These are phyloP conservation scores for Vitis riparia DNA, from an alignment of 164 flowering plant genomes.

Conservation along the genomic window DNA sequence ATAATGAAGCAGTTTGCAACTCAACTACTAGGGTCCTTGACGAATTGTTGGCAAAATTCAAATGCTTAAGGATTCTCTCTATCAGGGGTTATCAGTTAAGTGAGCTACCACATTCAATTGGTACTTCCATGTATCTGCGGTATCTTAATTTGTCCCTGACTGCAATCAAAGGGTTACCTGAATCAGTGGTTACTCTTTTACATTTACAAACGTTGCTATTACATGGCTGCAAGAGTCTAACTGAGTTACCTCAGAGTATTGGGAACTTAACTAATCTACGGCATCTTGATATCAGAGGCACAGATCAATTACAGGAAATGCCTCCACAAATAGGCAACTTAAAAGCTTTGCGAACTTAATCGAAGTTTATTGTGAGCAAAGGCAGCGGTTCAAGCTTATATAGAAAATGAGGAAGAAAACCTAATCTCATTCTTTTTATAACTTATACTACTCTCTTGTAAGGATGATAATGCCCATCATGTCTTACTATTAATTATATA, in stretches of 20 bases:
- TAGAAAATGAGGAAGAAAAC: too few species aligned
- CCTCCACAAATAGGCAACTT: not conserved
- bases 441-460: too few species aligned
- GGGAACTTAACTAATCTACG: conserved; percentile 10
- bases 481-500: too few species aligned
- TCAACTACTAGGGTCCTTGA: conserved; percentile 3
- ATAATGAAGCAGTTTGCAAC: not conserved
- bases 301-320: not conserved
- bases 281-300: conserved; percentile 6
- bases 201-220: conserved; percentile 35
- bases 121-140: conserved; percentile 26
- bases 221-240: conserved; percentile 16
- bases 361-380: too few species aligned
- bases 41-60: conserved; percentile 16
- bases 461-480: too few species aligned
- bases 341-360: not conserved
- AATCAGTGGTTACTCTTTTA: conserved; percentile 17
- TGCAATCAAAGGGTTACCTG: conserved; percentile 22
- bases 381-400: too few species aligned
- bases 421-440: too few species aligned
- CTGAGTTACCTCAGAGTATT: conserved; percentile 4
- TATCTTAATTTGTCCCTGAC: conserved; percentile 30
- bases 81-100: conserved; percentile 2
- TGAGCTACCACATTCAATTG: conserved; percentile 19
- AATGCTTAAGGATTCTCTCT: conserved; percentile 22